Base-by-base conservation (phyloP, 345 rosid species). In the Turnera subulata region DNA sequence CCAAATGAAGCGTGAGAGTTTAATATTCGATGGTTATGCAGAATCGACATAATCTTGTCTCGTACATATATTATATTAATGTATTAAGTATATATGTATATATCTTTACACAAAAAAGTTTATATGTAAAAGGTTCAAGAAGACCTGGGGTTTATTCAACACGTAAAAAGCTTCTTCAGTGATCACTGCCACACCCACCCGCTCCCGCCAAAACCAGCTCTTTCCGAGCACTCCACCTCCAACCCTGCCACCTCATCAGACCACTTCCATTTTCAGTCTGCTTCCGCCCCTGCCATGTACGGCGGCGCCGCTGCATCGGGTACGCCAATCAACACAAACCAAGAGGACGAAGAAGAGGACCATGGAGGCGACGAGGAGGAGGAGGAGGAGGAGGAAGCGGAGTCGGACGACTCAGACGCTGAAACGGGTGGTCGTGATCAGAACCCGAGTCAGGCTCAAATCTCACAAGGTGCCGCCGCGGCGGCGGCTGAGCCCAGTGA, bases 81-180 rank as follows among this genome's bases (percentile, higher is more conserved):
- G 11, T 35, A 35, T 25, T 2, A 39, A 17, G 19, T 55, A 12
- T 13, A 20, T 6, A 24, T 25, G n/a, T 10, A 1, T 48, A 52
- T 20, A 15, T 46, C 7, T 56, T n/a, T n/a, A n/a, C n/a, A n/a
- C n/a, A n/a, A n/a, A n/a, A n/a, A n/a, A n/a, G n/a, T n/a, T n/a
- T n/a, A n/a, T n/a, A n/a, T n/a, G n/a, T n/a, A n/a, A n/a, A n/a
- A 89, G 97, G 73, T 89, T 23, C 70, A 73, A 53, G 95, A 89
- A 59, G 86, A 80, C 67, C 43, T 70, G 58, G 80, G 76, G 20
- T 67, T 86, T 55, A 46, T 81, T 24, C 78, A 81, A 22, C 88
- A 68, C 17, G 76, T 82, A 23, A 89, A 81, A 73, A 61, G 71
- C 52, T 82, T 86, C 68, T 89, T 89, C 79, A 56, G 63, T 4